phyloP scores from a whole-genome alignment of 371 early-diverging fungal species.

The Mortierella sp. region DNA sequence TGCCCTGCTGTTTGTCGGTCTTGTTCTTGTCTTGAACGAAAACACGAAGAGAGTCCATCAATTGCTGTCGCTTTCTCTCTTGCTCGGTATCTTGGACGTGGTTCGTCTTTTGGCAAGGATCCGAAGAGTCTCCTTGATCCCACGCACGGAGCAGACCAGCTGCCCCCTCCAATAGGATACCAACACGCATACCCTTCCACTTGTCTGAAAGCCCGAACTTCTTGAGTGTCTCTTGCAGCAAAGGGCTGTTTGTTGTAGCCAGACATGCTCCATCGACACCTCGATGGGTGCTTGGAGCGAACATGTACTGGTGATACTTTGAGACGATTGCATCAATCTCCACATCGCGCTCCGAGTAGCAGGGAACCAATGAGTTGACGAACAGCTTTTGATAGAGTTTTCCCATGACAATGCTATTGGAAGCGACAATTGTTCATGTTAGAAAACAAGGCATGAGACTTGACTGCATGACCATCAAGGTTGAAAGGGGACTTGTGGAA shows the following conservation, averaged over 20 bases:
- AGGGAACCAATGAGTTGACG: constrained; percentile 63
- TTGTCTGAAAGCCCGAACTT: constrained; percentile 44
- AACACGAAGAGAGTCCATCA: constrained; percentile 36
- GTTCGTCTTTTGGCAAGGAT: neutral
- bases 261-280: constrained; percentile 31
- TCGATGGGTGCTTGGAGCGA: constrained; percentile 28
- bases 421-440: too few relatives aligned
- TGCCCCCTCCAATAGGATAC: constrained; percentile 31
- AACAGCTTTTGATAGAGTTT: constrained; percentile 71
- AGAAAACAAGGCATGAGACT: too few relatives aligned
- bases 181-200: constrained; percentile 32
- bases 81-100: constrained; percentile 33
- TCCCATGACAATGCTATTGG: constrained; percentile 68
- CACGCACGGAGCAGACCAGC: constrained; percentile 44
- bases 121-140: constrained; percentile 21
- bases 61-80: constrained; percentile 29
- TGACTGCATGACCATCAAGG: too few relatives aligned
- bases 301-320: constrained; percentile 34
- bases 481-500: too few relatives aligned
- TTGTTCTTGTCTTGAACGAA: constrained; percentile 34
- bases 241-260: constrained; percentile 26
- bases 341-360: constrained; percentile 42
- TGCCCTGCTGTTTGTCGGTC: neutral
- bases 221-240: constrained; percentile 26
- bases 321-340: constrained; percentile 35